Evolutionary conservation across 2,329 filamentous ascomycete species (phyloP).

Genomic region (Aspergillus calidoustus): DNA sequence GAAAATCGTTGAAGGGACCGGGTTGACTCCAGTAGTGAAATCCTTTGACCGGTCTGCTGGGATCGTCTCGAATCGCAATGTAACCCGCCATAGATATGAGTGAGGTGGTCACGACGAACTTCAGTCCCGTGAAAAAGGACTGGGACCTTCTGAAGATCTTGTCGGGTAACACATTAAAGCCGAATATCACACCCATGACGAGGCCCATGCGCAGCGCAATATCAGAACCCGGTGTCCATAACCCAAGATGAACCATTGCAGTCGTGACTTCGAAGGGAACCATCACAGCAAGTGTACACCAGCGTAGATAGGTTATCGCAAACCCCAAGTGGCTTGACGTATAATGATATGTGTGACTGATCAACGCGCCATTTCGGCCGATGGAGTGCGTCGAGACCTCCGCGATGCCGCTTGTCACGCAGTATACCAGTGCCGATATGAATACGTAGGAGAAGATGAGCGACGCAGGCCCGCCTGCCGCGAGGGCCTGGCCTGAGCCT

Average conservation of each 20-base stretch:
- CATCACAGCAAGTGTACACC: slow-evolving; percentile 51
- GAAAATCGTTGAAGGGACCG: slow-evolving; percentile 54
- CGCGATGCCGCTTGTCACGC: slow-evolving; percentile 51
- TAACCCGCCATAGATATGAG: slow-evolving; percentile 56
- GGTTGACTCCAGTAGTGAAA: slow-evolving; percentile 57
- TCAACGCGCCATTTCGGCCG: slow-evolving; percentile 43
- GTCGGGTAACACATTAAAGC: slow-evolving; percentile 54
- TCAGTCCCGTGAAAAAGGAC: slow-evolving; percentile 54
- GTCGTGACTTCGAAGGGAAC: slow-evolving; percentile 66
- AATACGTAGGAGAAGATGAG: slow-evolving; percentile 58
- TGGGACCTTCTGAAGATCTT: slow-evolving; percentile 55
- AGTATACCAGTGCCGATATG: slow-evolving; percentile 52
- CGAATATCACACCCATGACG: slow-evolving; percentile 62
- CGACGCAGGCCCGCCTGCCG: slow-evolving; percentile 56
- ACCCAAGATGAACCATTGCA: slow-evolving; percentile 66
- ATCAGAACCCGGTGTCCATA: slow-evolving; percentile 55
- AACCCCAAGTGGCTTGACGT: slow-evolving; percentile 45
- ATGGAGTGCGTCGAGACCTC: slow-evolving; percentile 46
- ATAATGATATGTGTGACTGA: slow-evolving; percentile 47
- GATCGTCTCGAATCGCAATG: slow-evolving; percentile 57
- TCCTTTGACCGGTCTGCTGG: slow-evolving; percentile 52
- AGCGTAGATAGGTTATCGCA: slow-evolving; percentile 48
- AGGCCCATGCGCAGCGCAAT: slow-evolving; percentile 54
- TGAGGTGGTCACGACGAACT: slow-evolving; percentile 54
- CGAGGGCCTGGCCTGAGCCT: slow-evolving; percentile 58